Evolutionary conservation across 2,329 filamentous ascomycete species (phyloP).

Genomic region (Colletotrichum costaricense): DNA sequence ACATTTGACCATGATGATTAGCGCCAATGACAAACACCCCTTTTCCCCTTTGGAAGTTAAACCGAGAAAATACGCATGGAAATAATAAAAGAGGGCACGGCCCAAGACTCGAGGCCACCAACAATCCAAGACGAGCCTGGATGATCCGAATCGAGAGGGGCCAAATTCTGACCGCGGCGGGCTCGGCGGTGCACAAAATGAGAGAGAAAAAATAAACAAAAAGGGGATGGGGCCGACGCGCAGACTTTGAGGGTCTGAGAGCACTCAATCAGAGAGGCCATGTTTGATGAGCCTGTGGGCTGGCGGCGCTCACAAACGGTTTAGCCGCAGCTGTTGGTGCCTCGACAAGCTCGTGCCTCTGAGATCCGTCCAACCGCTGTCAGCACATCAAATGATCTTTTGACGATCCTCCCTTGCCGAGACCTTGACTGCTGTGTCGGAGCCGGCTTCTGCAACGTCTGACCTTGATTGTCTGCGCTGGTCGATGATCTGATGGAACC

Average conservation of each 20-base stretch:
- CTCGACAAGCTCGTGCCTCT: constrained; percentile 24
- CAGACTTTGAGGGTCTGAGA: constrained; percentile 18
- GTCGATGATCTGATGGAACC: constrained; percentile 19
- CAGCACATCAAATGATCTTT: constrained; percentile 32
- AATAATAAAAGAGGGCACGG: constrained; percentile 4
- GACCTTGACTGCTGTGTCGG: constrained; percentile 23
- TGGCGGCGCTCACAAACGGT: constrained; percentile 26
- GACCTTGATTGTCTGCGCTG: constrained; percentile 11
- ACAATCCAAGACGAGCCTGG: not conserved
- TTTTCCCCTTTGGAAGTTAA: not conserved
- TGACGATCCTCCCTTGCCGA: constrained; percentile 30
- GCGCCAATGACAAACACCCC: not conserved
- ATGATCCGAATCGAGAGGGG: not conserved
- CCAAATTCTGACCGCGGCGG: not conserved
- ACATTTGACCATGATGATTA: not conserved
- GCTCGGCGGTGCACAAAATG: not conserved
- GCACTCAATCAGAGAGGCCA: constrained; percentile 24
- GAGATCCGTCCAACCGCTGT: constrained; percentile 28
- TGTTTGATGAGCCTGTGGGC: constrained; percentile 31
- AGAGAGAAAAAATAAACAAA: not conserved
- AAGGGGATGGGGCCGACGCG: not conserved
- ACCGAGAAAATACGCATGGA: not conserved
- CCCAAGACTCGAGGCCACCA: not conserved
- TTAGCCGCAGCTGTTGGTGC: constrained; percentile 25
- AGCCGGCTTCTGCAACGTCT: constrained; percentile 29